phyloP scores from a whole-genome alignment of 2,329 filamentous ascomycete genomes.

The Phaeosphaeria sp. region DNA sequence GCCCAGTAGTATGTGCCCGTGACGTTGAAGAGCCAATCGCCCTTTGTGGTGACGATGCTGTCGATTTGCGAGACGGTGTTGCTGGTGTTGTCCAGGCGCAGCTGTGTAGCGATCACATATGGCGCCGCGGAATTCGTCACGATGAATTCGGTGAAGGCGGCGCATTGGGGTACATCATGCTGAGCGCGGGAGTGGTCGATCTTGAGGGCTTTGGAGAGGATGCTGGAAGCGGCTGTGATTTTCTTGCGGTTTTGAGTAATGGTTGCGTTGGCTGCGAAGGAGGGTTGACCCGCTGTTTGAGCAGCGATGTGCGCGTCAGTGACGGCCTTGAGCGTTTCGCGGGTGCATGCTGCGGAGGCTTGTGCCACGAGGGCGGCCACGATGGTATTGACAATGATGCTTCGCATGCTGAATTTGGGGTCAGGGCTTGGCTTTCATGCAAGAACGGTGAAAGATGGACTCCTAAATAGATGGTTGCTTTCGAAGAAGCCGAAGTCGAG shows the following conservation, averaged over 20 bases:
- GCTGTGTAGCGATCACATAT: slow-evolving; percentile 38
- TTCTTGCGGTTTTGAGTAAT: slow-evolving; percentile 38
- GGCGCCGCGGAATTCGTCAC: slow-evolving; percentile 30
- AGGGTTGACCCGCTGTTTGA: slow-evolving; percentile 29
- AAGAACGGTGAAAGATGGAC: background rate
- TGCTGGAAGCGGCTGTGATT: slow-evolving; percentile 20
- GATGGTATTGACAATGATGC: background rate
- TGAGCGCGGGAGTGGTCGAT: slow-evolving; percentile 34
- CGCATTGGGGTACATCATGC: slow-evolving; percentile 35
- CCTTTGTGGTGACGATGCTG: slow-evolving; percentile 34
- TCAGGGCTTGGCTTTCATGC: background rate
- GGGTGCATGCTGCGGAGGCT: slow-evolving; percentile 29
- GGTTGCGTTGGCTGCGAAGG: slow-evolving; percentile 23
- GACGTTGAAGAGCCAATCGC: slow-evolving; percentile 42
- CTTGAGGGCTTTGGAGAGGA: slow-evolving; percentile 32
- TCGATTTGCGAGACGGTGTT: slow-evolving; percentile 30
- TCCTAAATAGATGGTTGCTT: background rate
- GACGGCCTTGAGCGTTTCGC: slow-evolving; percentile 22
- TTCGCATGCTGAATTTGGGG: slow-evolving; percentile 4
- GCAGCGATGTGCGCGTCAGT: slow-evolving; percentile 27
- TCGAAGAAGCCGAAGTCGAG: background rate
- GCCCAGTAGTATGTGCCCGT: slow-evolving; percentile 38
- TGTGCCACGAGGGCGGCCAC: slow-evolving; percentile 10
- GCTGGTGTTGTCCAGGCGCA: slow-evolving; percentile 31
- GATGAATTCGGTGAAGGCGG: slow-evolving; percentile 38